Evolutionary conservation across 106 monocot genomes (phyloP).

Genomic region (Gastrodia elata): DNA sequence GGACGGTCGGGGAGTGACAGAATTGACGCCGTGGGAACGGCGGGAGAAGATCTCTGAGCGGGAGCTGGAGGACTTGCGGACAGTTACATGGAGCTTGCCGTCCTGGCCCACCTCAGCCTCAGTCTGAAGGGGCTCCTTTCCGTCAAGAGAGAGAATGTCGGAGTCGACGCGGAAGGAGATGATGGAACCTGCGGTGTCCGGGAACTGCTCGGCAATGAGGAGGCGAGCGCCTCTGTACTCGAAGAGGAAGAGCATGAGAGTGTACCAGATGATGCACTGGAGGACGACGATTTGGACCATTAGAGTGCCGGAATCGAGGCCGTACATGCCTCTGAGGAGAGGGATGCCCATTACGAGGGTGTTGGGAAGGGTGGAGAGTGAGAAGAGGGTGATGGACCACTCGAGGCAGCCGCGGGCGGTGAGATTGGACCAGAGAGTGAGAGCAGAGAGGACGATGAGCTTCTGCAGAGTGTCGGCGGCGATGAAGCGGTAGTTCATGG

Average conservation of each 20-base stretch:
- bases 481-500: constrained; percentile 62
- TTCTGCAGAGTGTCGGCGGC: constrained; percentile 68
- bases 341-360: constrained; percentile 34
- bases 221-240: constrained; percentile 29
- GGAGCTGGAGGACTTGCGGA: constrained; percentile 27
- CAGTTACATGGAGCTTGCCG: constrained; percentile 34
- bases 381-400: constrained; percentile 32
- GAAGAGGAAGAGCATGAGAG: constrained; percentile 13
- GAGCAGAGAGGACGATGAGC: constrained; percentile 32
- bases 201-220: constrained; percentile 47
- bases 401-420: constrained; percentile 30
- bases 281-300: constrained; percentile 34
- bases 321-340: constrained; percentile 50
- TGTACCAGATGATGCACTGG: constrained; percentile 21
- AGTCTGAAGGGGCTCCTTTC: constrained; percentile 34
- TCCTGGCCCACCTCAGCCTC: constrained; percentile 46
- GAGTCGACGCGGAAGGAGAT: constrained; percentile 38
- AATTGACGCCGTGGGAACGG: constrained; percentile 12
- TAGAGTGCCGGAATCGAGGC: constrained; percentile 24
- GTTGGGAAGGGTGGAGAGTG: constrained; percentile 22
- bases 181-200: constrained; percentile 38
- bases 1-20: constrained; percentile 35
- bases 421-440: constrained; percentile 19
- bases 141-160: constrained; percentile 38
- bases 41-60: constrained; percentile 18